phyloP scores from a whole-genome alignment of 2,329 filamentous ascomycete species.

The Cladosporium halotolerans region DNA sequence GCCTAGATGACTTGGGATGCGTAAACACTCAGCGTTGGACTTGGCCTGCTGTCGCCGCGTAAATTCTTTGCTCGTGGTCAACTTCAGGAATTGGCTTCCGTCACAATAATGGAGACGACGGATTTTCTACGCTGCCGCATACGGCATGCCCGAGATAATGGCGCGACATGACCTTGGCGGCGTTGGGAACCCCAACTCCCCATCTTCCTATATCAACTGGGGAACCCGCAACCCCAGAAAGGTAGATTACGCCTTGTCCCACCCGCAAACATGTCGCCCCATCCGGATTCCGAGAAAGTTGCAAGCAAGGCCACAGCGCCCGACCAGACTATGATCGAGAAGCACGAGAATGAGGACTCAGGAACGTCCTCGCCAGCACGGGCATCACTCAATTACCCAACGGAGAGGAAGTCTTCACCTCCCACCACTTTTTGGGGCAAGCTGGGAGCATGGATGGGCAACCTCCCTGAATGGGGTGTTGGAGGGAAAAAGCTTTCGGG shows the following conservation, averaged over 20 bases:
- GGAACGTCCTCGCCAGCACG: conserved; percentile 1
- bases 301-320: neutral
- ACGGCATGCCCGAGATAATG: conserved; percentile 8
- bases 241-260: neutral
- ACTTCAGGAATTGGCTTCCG: conserved; percentile 4
- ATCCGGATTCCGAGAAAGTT: conserved; percentile 2
- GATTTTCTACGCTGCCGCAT: conserved; percentile 7
- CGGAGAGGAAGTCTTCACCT: neutral
- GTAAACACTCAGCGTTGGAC: conserved; percentile 12
- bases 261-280: conserved; percentile 6
- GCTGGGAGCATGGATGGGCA: conserved; percentile 7
- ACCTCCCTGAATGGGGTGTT: conserved; percentile 10
- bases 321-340: conserved; percentile 3
- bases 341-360: conserved; percentile 9
- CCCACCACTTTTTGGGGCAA: conserved; percentile 8
- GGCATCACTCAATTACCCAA: conserved; percentile 1
- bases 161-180: conserved; percentile 6
- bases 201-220: conserved; percentile 6
- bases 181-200: neutral
- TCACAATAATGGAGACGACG: conserved; percentile 12
- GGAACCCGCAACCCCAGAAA: conserved; percentile 11
- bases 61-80: neutral
- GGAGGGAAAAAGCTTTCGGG: conserved; percentile 9
- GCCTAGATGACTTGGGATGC: conserved; percentile 11
- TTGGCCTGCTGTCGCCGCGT: conserved; percentile 6